Percentiles rank a stretch among this genome's conserved stretches.
Evolutionary conservation across 306 rosid species (phyloP).

Genomic region (Gynostemma pentaphyllum): DNA sequence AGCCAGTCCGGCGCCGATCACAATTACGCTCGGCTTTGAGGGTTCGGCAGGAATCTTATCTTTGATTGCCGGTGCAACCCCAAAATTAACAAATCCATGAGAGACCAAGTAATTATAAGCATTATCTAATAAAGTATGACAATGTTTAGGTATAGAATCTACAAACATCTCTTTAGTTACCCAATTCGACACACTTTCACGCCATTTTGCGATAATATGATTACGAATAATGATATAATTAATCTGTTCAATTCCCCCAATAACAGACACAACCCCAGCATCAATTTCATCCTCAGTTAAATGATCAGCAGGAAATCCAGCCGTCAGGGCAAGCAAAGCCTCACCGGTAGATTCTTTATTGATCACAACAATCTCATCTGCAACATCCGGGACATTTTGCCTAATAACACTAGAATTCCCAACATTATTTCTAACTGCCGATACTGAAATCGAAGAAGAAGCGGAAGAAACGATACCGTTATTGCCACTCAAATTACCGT

Average conservation of each 20-base stretch:
- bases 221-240: constrained; percentile 81
- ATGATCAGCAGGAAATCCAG: constrained; percentile 90
- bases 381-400: constrained; percentile 18
- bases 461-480: constrained; percentile 23
- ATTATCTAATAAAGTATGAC: constrained; percentile 52
- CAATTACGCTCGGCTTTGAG: constrained; percentile 42
- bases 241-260: constrained; percentile 91
- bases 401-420: constrained; percentile 20
- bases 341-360: constrained; percentile 80
- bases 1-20: constrained; percentile 78
- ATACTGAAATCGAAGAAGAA: constrained; percentile 16
- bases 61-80: constrained; percentile 52
- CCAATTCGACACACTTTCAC: constrained; percentile 76
- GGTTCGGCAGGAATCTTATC: constrained; percentile 51
- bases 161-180: constrained; percentile 50
- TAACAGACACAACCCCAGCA: constrained; percentile 48
- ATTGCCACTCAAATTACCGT: constrained; percentile 22
- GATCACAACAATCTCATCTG: constrained; percentile 83
- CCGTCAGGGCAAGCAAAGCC: constrained; percentile 64
- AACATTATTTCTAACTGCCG: constrained; percentile 19
- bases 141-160: constrained; percentile 53
- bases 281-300: constrained; percentile 85
- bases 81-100: constrained; percentile 71
- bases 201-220: constrained; percentile 93
- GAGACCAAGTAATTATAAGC: constrained; percentile 68